phyloP scores from a whole-genome alignment of 2,329 filamentous ascomycete genomes.

The Trichoderma sp. region DNA sequence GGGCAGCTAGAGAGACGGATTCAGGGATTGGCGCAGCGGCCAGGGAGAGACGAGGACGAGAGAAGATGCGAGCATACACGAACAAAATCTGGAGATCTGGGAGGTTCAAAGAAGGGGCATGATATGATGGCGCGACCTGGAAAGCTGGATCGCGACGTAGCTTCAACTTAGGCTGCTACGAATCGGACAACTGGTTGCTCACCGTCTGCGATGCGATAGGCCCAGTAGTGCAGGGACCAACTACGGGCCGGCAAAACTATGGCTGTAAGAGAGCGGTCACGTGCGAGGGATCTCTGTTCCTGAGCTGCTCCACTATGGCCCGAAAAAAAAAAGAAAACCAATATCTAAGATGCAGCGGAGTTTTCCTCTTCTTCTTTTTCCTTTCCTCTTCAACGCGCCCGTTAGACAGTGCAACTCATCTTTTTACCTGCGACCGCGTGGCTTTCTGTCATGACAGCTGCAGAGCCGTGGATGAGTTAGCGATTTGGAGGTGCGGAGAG shows the following conservation, averaged over 20 bases:
- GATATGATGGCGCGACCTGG: slow-evolving; percentile 19
- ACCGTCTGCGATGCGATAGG: slow-evolving; percentile 7
- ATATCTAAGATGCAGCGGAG: neutral
- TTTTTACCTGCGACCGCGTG: slow-evolving; percentile 56
- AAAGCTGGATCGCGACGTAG: slow-evolving; percentile 17
- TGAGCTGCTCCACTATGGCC: neutral
- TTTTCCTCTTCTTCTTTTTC: slow-evolving; percentile 31
- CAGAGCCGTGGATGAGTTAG: slow-evolving; percentile 63
- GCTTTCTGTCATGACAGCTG: slow-evolving; percentile 68
- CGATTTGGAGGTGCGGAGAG: slow-evolving; percentile 62
- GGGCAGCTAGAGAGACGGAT: slow-evolving; percentile 30
- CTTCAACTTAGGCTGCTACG: slow-evolving; percentile 13
- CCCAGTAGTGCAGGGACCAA: neutral
- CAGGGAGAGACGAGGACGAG: slow-evolving; percentile 22
- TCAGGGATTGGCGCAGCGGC: slow-evolving; percentile 26
- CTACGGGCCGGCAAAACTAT: slow-evolving; percentile 24
- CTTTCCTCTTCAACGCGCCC: slow-evolving; percentile 65
- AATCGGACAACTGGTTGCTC: slow-evolving; percentile 16
- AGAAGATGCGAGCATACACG: neutral
- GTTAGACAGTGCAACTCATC: slow-evolving; percentile 85
- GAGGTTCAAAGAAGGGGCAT: slow-evolving; percentile 13
- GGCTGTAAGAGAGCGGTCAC: slow-evolving; percentile 19
- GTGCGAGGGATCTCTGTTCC: slow-evolving; percentile 17
- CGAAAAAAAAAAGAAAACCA: slow-evolving; percentile 10
- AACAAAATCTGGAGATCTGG: neutral